A percentile compares a stretch with the other conserved stretches of the same genome.
Evolutionary conservation across 2,329 filamentous ascomycete species (phyloP).

Genomic region (Ascochyta koolunga): DNA sequence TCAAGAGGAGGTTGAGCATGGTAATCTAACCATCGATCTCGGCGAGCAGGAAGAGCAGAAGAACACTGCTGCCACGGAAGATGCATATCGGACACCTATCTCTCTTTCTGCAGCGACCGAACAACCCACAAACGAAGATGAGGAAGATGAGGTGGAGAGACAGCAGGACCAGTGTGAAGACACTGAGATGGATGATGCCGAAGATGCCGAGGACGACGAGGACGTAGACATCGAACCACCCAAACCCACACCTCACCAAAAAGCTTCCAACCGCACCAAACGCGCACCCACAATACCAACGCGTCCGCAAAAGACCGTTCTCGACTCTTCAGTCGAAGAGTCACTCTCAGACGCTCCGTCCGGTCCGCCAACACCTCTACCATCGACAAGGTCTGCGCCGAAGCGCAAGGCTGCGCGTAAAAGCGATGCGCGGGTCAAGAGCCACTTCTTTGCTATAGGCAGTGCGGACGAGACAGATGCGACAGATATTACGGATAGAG

Average conservation of each 20-base stretch:
- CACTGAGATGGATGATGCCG: neutral
- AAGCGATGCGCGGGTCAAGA: conserved; percentile 39
- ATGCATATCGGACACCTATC: conserved; percentile 38
- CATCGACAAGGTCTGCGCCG: conserved; percentile 22
- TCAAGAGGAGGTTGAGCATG: conserved; percentile 39
- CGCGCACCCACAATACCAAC: conserved; percentile 1
- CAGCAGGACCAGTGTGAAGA: conserved; percentile 2
- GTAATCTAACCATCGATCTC: conserved; percentile 42
- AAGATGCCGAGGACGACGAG: conserved; percentile 26
- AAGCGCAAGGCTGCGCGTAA: conserved; percentile 37
- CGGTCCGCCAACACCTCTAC: conserved; percentile 11
- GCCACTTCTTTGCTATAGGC: conserved; percentile 41
- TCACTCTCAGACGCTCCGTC: conserved; percentile 17
- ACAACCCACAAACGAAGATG: conserved; percentile 13
- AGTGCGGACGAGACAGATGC: conserved; percentile 45
- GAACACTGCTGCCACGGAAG: conserved; percentile 13
- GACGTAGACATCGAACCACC: conserved; percentile 47
- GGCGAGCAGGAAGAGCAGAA: conserved; percentile 26
- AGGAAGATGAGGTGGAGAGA: neutral
- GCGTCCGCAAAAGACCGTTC: conserved; percentile 14
- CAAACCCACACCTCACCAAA: neutral
- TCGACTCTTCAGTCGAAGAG: conserved; percentile 18
- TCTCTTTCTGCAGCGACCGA: conserved; percentile 44
- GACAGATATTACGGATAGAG: conserved; percentile 30
- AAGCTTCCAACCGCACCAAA: conserved; percentile 13